Evolutionary conservation across 345 rosid genomes (phyloP).

Genomic region (Durio zibethinus): DNA sequence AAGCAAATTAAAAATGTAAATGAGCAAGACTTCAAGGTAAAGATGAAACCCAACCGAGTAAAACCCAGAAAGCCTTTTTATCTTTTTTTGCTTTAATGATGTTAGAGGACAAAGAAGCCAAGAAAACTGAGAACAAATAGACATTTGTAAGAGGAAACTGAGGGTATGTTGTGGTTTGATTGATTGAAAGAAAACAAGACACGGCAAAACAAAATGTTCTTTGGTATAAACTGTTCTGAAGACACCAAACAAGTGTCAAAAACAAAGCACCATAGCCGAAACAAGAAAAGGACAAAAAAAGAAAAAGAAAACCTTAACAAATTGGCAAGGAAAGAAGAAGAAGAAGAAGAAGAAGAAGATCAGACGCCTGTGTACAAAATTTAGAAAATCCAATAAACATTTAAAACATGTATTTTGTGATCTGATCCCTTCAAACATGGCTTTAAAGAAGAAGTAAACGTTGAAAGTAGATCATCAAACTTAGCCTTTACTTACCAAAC

Average conservation of each 20-base stretch:
- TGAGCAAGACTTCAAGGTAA: not conserved
- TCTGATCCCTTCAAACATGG: not conserved
- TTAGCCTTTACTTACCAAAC: not conserved
- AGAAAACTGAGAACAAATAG: not conserved
- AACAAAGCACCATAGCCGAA: not conserved
- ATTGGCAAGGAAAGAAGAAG: not conserved
- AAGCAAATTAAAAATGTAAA: not conserved
- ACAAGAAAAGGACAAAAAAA: not conserved
- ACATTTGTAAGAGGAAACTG: not conserved
- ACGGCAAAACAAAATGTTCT: not conserved
- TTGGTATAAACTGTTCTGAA: not conserved
- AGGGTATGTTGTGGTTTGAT: not conserved
- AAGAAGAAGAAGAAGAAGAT: not conserved
- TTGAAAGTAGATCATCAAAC: not conserved
- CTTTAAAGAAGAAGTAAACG: not conserved
- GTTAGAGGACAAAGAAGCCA: not conserved
- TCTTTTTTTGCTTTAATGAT: not conserved
- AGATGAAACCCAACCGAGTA: not conserved
- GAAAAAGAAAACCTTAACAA: not conserved
- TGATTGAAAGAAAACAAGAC: not conserved
- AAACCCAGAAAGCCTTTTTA: constrained; percentile 3
- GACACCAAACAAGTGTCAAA: not conserved
- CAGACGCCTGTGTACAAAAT: not conserved
- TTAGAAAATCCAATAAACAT: not conserved
- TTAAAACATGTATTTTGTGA: not conserved